phyloP scores from a whole-genome alignment of 441 rosid genomes.

The Croton setiger region DNA sequence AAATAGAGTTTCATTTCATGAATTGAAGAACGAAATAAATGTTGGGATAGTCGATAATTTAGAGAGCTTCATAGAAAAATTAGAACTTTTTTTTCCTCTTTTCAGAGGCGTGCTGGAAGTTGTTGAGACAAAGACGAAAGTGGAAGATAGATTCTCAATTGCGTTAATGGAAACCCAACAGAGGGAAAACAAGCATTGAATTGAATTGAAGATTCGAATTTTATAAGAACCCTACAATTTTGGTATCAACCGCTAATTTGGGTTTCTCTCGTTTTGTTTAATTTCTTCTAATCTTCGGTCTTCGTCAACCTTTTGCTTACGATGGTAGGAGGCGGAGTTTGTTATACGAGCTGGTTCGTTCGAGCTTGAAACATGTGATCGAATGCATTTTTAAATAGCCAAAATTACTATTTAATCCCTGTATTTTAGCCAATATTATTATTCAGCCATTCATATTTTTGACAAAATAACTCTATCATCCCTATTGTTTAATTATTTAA shows the following conservation, averaged over 20 bases:
- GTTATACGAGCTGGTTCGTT: too few relatives aligned
- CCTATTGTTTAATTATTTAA: too few relatives aligned
- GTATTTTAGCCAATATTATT: too few relatives aligned
- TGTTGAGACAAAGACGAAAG: neutral
- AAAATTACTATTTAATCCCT: too few relatives aligned
- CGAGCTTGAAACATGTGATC: too few relatives aligned
- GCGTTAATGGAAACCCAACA: neutral
- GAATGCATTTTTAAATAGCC: too few relatives aligned
- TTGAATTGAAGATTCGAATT: neutral
- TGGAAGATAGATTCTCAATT: neutral
- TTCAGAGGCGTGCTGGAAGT: neutral
- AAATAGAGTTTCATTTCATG: constrained; percentile 6
- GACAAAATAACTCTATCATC: too few relatives aligned
- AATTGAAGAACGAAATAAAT: neutral
- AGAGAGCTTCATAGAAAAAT: neutral
- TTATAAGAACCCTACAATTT: constrained; percentile 5
- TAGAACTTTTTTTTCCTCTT: neutral
- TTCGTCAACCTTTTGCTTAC: too few relatives aligned
- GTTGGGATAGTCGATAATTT: neutral
- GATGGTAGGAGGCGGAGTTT: too few relatives aligned
- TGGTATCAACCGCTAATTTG: constrained; percentile 2
- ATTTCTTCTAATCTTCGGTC: neutral
- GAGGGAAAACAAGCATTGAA: neutral
- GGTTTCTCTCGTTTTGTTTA: neutral
- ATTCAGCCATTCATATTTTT: too few relatives aligned